Evolutionary conservation across 2,329 filamentous ascomycete genomes (phyloP).

Genomic region (Periglandula ipomoeae): DNA sequence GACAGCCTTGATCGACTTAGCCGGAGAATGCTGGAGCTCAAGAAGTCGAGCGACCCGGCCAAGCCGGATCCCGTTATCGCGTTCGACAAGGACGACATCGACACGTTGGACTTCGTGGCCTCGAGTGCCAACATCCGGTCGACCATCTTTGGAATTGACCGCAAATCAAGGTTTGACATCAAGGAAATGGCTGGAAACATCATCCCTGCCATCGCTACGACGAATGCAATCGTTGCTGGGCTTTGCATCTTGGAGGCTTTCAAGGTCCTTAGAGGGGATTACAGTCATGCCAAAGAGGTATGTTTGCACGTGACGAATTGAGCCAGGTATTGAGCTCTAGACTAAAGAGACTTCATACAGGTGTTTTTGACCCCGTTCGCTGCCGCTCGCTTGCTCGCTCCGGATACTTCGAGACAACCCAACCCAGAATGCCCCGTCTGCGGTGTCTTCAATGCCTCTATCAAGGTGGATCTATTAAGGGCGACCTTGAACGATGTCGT

Average conservation of each 20-base stretch:
- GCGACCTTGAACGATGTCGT: constrained; percentile 76
- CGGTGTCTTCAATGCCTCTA: constrained; percentile 57
- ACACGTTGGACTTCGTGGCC: constrained; percentile 90
- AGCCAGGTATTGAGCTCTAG: background rate
- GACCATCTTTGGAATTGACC: constrained; percentile 77
- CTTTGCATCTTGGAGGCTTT: constrained; percentile 88
- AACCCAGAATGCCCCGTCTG: constrained; percentile 82
- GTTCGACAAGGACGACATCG: constrained; percentile 95
- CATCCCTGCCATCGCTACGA: constrained; percentile 95
- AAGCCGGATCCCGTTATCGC: constrained; percentile 57
- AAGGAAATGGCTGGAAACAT: constrained; percentile 99
- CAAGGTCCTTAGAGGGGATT: constrained; percentile 73
- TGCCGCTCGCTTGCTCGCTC: constrained; percentile 46
- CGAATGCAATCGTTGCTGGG: constrained; percentile 90
- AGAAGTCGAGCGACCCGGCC: constrained; percentile 36
- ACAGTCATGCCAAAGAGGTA: constrained; percentile 65
- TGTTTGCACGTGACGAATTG: constrained; percentile 8
- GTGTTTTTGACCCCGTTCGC: constrained; percentile 70
- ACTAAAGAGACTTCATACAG: constrained; percentile 25
- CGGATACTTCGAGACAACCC: constrained; percentile 50
- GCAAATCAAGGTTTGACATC: constrained; percentile 87
- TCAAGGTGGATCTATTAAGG: constrained; percentile 58
- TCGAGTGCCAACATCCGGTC: constrained; percentile 86
- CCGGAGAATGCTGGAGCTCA: constrained; percentile 59
- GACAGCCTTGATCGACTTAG: constrained; percentile 74